Conservation (phyloP, 257 asterid genomes). For the Salvia miltiorrhiza region DNA sequence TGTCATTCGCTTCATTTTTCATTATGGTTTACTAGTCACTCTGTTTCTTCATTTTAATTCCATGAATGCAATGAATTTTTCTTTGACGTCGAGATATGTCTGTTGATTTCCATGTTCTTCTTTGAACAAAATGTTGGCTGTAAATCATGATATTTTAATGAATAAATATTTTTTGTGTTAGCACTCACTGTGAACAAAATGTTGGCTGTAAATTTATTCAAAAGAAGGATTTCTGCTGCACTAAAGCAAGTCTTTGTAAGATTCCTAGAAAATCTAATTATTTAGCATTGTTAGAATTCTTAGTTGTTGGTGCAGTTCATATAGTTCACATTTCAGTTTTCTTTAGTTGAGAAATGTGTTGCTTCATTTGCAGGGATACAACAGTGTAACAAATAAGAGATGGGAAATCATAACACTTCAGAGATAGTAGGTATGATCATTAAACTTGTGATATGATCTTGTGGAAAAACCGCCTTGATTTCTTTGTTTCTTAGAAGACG, state of each 20-base stretch:
- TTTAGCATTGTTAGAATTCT: constrained; percentile 20
- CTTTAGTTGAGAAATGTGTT: neutral
- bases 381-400: constrained; percentile 35
- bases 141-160: neutral
- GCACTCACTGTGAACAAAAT: no score
- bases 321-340: no score
- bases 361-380: constrained; percentile 34
- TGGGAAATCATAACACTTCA: constrained; percentile 79
- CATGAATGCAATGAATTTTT: neutral
- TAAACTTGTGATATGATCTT: neutral
- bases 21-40: constrained; percentile 2
- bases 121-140: neutral
- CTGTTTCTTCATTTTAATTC: neutral
- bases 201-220: no score
- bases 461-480: neutral
- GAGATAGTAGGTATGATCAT: constrained; percentile 49
- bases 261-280: constrained; percentile 22
- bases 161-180: neutral
- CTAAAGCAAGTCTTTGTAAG: constrained; percentile 34
- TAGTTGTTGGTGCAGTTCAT: constrained; percentile 17
- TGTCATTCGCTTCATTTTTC: constrained; percentile 1
- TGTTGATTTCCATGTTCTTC: neutral
- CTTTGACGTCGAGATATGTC: neutral
- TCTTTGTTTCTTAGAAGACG: constrained; percentile 29
- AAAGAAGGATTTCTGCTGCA: constrained; percentile 24